Evolutionary conservation across 805 yeast species (phyloP).

Genomic region (Lipomyces yamadae): DNA sequence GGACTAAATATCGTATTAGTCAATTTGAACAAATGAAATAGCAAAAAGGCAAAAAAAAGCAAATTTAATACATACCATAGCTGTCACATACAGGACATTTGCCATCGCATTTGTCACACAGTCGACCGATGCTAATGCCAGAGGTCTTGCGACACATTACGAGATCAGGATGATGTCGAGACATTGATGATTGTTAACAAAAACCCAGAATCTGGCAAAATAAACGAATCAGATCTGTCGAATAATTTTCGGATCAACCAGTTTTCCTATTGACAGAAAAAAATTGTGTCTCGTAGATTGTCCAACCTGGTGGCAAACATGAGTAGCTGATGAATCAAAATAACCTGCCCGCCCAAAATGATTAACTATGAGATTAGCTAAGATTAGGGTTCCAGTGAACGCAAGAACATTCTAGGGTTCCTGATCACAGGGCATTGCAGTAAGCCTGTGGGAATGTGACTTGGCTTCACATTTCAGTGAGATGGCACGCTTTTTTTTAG

Average conservation of each 20-base stretch:
- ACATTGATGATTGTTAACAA: constrained; percentile 54
- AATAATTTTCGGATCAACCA: too few relatives aligned
- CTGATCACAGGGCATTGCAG: background rate
- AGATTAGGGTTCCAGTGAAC: background rate
- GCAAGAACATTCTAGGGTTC: background rate
- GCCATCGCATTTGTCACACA: constrained; percentile 89
- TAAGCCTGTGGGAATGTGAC: too few relatives aligned
- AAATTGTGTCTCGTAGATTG: too few relatives aligned
- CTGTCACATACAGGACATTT: constrained; percentile 91
- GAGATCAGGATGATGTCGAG: constrained; percentile 86
- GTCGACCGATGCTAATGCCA: constrained; percentile 69
- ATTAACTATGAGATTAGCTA: background rate
- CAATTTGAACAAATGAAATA: background rate
- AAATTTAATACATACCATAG: constrained; percentile 48
- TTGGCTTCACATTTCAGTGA: too few relatives aligned
- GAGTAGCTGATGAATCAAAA: background rate
- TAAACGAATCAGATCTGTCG: too few relatives aligned
- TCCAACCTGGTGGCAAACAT: too few relatives aligned
- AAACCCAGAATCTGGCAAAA: too few relatives aligned
- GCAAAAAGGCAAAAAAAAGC: background rate
- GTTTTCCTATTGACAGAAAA: too few relatives aligned
- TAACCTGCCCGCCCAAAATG: background rate
- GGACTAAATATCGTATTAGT: constrained; percentile 44
- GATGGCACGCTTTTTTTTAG: too few relatives aligned
- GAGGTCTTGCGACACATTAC: constrained; percentile 84